Evolutionary conservation across 495 filamentous ascomycete genomes (phyloP).

Genomic region (Aspergillus cristatus): DNA sequence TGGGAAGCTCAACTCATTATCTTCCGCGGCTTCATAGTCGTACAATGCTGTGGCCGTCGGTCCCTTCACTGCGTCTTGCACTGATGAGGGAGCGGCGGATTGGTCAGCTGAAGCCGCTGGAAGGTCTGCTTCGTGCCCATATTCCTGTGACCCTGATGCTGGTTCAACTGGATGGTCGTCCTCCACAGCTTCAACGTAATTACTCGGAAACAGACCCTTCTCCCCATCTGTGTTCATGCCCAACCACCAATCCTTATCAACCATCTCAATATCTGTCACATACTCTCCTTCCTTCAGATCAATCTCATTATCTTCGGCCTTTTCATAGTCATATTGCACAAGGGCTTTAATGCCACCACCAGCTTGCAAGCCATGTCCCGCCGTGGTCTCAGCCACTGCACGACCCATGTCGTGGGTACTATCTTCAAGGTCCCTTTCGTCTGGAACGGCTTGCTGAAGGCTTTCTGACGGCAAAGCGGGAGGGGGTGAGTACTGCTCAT

Average conservation of each 20-base stretch:
- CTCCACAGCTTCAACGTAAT: slow-evolving; percentile 85
- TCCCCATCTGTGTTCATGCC: slow-evolving; percentile 75
- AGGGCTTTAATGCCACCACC: slow-evolving; percentile 57
- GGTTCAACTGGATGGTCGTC: slow-evolving; percentile 28
- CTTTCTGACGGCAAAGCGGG: slow-evolving; percentile 47
- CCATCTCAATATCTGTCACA: slow-evolving; percentile 95
- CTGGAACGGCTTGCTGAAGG: slow-evolving; percentile 49
- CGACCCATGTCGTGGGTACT: slow-evolving; percentile 58
- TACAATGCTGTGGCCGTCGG: slow-evolving; percentile 77
- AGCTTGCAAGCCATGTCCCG: slow-evolving; percentile 12
- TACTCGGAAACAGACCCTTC: slow-evolving; percentile 85
- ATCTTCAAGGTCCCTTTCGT: slow-evolving; percentile 54
- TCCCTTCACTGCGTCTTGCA: slow-evolving; percentile 22
- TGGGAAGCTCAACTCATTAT: slow-evolving; percentile 92
- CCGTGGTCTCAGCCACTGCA: slow-evolving; percentile 48
- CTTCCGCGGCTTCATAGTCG: slow-evolving; percentile 95
- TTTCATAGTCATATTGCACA: slow-evolving; percentile 92
- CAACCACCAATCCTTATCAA: slow-evolving; percentile 97
- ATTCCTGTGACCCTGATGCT: slow-evolving; percentile 12
- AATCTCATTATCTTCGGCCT: slow-evolving; percentile 92
- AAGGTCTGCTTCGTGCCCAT: slow-evolving; percentile 22
- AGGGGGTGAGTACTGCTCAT: slow-evolving; percentile 40
- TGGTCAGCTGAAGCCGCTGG: slow-evolving; percentile 16
- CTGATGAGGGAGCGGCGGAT: slow-evolving; percentile 4
- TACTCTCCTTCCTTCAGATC: slow-evolving; percentile 84